phyloP scores from a whole-genome alignment of 202 grass and related monocot genomes.

The Brachypodium distachyon region DNA sequence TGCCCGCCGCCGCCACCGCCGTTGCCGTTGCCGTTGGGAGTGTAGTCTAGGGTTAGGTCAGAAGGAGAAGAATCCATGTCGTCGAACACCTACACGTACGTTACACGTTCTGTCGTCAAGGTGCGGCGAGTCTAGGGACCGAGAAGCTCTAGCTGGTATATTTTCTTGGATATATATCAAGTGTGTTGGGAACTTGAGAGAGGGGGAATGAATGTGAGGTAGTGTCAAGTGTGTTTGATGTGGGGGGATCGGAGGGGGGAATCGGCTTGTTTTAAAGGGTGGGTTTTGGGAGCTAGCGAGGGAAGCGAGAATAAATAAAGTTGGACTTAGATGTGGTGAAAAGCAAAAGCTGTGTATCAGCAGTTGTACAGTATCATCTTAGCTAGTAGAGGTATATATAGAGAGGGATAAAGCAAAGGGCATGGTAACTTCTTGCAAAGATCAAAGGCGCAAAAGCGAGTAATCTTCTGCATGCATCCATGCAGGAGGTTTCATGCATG shows the following conservation, averaged over 20 bases:
- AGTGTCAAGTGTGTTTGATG: slow-evolving; percentile 27
- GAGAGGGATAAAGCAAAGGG: slow-evolving; percentile 71
- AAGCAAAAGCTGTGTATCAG: slow-evolving; percentile 48
- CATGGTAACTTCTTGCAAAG: slow-evolving; percentile 99
- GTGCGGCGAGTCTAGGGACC: too few species aligned
- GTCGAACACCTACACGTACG: neutral
- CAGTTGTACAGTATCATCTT: too few species aligned
- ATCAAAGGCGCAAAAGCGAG: slow-evolving; percentile 78
- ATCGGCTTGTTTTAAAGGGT: slow-evolving; percentile 66
- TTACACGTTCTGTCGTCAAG: too few species aligned
- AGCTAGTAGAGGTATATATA: neutral
- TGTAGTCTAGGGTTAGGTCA: slow-evolving; percentile 89
- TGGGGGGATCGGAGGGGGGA: slow-evolving; percentile 50
- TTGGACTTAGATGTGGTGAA: slow-evolving; percentile 45
- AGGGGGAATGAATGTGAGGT: neutral
- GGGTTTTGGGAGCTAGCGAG: slow-evolving; percentile 49
- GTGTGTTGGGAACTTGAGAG: neutral
- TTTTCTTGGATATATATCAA: slow-evolving; percentile 21
- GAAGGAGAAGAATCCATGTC: slow-evolving; percentile 66
- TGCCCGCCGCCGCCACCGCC: neutral
- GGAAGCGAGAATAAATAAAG: slow-evolving; percentile 96
- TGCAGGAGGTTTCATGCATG: slow-evolving; percentile 49
- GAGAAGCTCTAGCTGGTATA: slow-evolving; percentile 17
- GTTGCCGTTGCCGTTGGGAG: slow-evolving; percentile 30
- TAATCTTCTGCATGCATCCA: slow-evolving; percentile 46